These are phyloP conservation scores for Arxiozyma slooffiae DNA, from an alignment of 1,139 yeast genomes.

Conservation along the genomic window DNA sequence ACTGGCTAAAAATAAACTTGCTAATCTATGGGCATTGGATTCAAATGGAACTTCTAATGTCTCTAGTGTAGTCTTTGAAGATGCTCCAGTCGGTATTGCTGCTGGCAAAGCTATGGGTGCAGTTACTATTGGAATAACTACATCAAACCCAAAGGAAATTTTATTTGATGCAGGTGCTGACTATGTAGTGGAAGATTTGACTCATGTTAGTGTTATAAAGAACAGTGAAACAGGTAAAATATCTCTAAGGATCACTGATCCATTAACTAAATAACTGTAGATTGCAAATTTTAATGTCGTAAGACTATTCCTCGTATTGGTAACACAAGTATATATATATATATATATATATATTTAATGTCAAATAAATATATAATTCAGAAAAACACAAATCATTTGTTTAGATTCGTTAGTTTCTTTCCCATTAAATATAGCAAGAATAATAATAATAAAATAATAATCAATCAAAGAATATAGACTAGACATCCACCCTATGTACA, in stretches of 20 bases:
- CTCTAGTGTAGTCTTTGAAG: conserved; percentile 64
- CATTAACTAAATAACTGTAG: conserved; percentile 5
- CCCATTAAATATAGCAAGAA: too few relatives aligned
- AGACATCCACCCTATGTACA: not conserved
- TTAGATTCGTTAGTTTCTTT: too few relatives aligned
- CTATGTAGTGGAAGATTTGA: conserved; percentile 58
- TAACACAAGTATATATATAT: not conserved
- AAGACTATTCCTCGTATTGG: not conserved
- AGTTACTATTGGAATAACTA: conserved; percentile 61
- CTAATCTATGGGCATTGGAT: conserved; percentile 43
- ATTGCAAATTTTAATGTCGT: not conserved
- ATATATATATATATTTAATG: not conserved
- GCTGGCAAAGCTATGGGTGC: conserved; percentile 78
- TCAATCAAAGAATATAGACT: not conserved
- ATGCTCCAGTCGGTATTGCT: conserved; percentile 70
- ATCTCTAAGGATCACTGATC: conserved; percentile 16
- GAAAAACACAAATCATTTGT: too few relatives aligned
- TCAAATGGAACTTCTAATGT: conserved; percentile 15
- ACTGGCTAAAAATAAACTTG: conserved; percentile 35
- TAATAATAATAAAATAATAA: too few relatives aligned
- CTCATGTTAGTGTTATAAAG: conserved; percentile 32
- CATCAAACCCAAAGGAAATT: conserved; percentile 53
- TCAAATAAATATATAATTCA: too few relatives aligned
- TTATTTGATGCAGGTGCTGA: conserved; percentile 65
- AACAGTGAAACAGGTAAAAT: conserved; percentile 18